These are phyloP conservation scores for Adiantum capillusveneris DNA, from an alignment of 75 land plant species.

Conservation along the genomic window DNA sequence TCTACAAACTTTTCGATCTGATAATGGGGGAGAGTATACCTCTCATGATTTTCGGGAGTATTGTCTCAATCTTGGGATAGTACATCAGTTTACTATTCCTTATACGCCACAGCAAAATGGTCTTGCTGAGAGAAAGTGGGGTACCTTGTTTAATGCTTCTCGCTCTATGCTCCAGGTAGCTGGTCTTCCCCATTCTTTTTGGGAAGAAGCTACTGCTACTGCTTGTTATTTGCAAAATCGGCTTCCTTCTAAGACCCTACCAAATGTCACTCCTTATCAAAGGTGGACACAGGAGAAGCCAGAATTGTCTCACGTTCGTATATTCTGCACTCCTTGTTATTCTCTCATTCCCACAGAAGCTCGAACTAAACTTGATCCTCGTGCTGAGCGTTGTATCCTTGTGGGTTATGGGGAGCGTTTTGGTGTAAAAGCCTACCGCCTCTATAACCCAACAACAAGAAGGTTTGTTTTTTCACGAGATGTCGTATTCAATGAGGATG, in stretches of 20 bases:
- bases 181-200: too few species aligned
- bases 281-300: conserved; percentile 4
- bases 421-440: conserved; percentile 1
- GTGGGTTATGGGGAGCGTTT: conserved; percentile 7
- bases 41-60: too few species aligned
- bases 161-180: not conserved
- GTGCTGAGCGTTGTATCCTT: conserved; percentile 7
- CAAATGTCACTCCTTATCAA: not conserved
- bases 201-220: conserved; percentile 1
- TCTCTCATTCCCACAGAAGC: conserved; percentile 1
- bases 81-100: too few species aligned
- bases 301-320: not conserved
- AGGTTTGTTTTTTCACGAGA: not conserved
- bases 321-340: conserved; percentile 10
- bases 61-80: too few species aligned
- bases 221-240: conserved; percentile 1
- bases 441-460: not conserved
- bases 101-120: too few species aligned
- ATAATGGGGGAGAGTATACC: too few species aligned
- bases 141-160: conserved; percentile 18
- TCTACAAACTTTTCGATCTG: too few species aligned
- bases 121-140: conserved; percentile 20
- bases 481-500: conserved; percentile 3
- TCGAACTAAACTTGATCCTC: conserved; percentile 4
- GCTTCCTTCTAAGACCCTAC: not conserved